Conservation (phyloP, 2,329 filamentous ascomycete genomes). For the Penicillium palitans region DNA sequence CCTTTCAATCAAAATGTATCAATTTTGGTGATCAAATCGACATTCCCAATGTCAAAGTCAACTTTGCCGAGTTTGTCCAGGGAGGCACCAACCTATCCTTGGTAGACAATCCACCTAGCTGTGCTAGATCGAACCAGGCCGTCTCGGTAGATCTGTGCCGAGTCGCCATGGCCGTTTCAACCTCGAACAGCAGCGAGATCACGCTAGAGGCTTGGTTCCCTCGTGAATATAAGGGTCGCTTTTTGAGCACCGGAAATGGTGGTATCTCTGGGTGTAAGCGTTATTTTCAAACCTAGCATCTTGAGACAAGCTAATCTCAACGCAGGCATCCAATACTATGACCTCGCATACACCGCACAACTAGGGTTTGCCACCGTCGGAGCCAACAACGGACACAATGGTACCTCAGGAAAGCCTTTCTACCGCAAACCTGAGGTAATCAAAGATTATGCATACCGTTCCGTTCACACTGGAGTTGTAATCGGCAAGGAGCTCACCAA, state of each 20-base stretch:
- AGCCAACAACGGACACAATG: slow-evolving; percentile 54
- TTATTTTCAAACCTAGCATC: neutral
- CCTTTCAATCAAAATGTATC: slow-evolving; percentile 29
- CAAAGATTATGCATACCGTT: slow-evolving; percentile 51
- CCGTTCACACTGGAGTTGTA: slow-evolving; percentile 43
- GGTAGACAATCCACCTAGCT: slow-evolving; percentile 40
- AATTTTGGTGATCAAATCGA: slow-evolving; percentile 29
- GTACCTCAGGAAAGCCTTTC: slow-evolving; percentile 49
- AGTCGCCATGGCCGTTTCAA: slow-evolving; percentile 44
- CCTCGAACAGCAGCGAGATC: slow-evolving; percentile 48
- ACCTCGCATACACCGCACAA: slow-evolving; percentile 44
- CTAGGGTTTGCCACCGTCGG: slow-evolving; percentile 50
- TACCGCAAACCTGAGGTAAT: slow-evolving; percentile 49
- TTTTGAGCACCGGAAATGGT: slow-evolving; percentile 52
- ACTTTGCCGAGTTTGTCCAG: slow-evolving; percentile 37
- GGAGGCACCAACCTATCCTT: slow-evolving; percentile 42
- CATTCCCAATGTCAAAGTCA: slow-evolving; percentile 33
- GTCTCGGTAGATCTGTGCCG: slow-evolving; percentile 45
- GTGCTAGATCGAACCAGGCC: slow-evolving; percentile 35
- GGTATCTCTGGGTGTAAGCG: slow-evolving; percentile 50
- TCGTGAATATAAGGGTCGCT: slow-evolving; percentile 47
- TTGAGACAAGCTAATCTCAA: neutral
- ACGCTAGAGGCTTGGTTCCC: slow-evolving; percentile 52
- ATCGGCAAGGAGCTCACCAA: slow-evolving; percentile 45
- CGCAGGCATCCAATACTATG: slow-evolving; percentile 48